phyloP scores from a whole-genome alignment of 106 monocot genomes.

The Alisma plantagoaquatica region DNA sequence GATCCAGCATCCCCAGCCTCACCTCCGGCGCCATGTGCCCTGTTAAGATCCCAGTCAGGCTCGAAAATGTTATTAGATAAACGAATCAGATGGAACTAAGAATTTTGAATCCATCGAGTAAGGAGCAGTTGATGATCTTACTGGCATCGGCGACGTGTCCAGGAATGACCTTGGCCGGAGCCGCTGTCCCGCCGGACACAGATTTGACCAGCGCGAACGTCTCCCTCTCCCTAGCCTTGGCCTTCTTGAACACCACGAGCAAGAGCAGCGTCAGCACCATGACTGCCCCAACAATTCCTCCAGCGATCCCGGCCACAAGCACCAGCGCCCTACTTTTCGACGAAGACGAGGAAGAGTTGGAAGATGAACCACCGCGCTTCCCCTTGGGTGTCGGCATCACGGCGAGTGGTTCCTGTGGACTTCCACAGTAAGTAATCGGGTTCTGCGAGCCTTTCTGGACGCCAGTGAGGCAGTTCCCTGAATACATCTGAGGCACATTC shows the following conservation, averaged over 20 bases:
- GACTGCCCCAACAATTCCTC: slow-evolving; percentile 41
- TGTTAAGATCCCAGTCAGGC: slow-evolving; percentile 8
- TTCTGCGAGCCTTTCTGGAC: slow-evolving; percentile 36
- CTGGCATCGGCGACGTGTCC: slow-evolving; percentile 45
- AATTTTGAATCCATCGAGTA: background rate
- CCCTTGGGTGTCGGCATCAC: slow-evolving; percentile 31
- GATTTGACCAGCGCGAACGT: slow-evolving; percentile 3
- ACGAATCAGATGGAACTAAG: background rate
- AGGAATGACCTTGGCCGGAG: slow-evolving; percentile 14
- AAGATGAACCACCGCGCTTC: no score
- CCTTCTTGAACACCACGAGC: slow-evolving; percentile 31
- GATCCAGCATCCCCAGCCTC: slow-evolving; percentile 35
- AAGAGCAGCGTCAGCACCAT: slow-evolving; percentile 29
- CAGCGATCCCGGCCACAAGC: slow-evolving; percentile 48
- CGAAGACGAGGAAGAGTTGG: no score
- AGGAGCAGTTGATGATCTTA: slow-evolving; percentile 16
- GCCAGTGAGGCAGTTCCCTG: slow-evolving; percentile 58
- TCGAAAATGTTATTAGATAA: background rate
- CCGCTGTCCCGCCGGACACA: slow-evolving; percentile 1
- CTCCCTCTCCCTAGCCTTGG: background rate
- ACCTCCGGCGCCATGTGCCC: slow-evolving; percentile 58
- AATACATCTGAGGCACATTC: slow-evolving; percentile 21
- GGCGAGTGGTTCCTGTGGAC: slow-evolving; percentile 56
- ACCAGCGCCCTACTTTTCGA: slow-evolving; percentile 26
- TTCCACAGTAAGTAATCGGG: slow-evolving; percentile 40